Evolutionary conservation across 2,329 filamentous ascomycete genomes (phyloP), one percentile per base, ranked within the genome.

Genomic region (Ophiostoma tasmaniense): DNA sequence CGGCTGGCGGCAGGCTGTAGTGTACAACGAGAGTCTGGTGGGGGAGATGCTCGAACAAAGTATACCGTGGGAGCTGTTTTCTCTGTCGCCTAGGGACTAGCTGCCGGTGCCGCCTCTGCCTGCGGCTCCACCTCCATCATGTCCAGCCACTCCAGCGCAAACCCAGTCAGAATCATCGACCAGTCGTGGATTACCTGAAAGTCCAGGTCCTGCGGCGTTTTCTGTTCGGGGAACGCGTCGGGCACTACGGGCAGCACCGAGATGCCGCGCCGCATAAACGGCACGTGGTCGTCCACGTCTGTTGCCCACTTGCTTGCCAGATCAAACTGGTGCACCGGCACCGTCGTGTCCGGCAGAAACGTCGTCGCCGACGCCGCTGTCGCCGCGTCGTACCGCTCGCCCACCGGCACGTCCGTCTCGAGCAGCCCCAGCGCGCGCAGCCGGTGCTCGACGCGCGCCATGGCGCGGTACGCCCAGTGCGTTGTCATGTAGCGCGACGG

Each of bases 111-210:
- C 4, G 7, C 22, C 55, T 62, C 59, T 3, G 61, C 20, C 30
- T 65, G 42, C 25, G 78, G 76, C 69, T 76, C 74, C 7, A 80
- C 75, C 71, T 79, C 77, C 76, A 78, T 79, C 75, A 93, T 79
- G 73, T 93, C 91, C 81, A 95, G 83, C 90, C 91, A 95, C 76
- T 94, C 91, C 3, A 89, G 85, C 62, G 86, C 84, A 79, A 95
- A 95, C 0, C 87, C 90, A 0, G 88, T 87, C 2, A 91, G 81
- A 39, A 95, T 84, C 74, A 84, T 85, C 22, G 88, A 84, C 91
- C 91, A 95, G 76, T 95, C 91, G 75, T 90, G 84, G 35, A 91
- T 87, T 0, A 89, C 91, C 20, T 84, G 80, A 73, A 87, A 80
- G 76, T 94, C 89, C 67, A 94, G 78, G 79, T 93, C 88, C 72